Conservation (phyloP, 495 filamentous ascomycete genomes). For the Penicillium herquei region DNA sequence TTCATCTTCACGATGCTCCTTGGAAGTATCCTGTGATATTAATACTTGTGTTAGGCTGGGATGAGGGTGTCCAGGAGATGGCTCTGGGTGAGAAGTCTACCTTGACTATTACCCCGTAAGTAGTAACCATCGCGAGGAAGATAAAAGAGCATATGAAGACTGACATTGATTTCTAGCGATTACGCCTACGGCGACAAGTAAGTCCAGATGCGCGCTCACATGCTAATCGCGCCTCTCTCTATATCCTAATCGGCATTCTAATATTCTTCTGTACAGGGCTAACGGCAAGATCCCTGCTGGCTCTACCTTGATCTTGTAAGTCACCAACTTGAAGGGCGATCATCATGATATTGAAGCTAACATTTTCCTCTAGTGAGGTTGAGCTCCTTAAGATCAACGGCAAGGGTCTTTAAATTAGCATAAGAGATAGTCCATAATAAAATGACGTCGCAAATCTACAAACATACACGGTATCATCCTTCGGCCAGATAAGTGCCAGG, state of each 20-base stretch:
- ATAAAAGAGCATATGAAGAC: not conserved
- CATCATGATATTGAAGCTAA: conserved; percentile 6
- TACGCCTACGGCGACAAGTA: conserved; percentile 74
- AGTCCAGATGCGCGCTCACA: conserved; percentile 17
- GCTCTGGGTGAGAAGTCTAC: conserved; percentile 75
- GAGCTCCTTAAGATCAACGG: conserved; percentile 42
- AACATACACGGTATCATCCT: too few species aligned
- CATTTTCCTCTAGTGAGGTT: conserved; percentile 36
- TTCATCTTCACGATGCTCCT: not conserved
- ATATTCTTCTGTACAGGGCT: conserved; percentile 53
- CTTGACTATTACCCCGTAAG: conserved; percentile 75
- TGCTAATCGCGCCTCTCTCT: too few species aligned
- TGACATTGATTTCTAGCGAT: conserved; percentile 49
- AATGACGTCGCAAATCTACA: too few species aligned
- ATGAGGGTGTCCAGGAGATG: conserved; percentile 79
- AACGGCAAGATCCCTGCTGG: conserved; percentile 44
- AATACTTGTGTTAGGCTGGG: conserved; percentile 63
- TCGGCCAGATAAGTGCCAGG: too few species aligned
- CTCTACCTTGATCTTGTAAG: conserved; percentile 51
- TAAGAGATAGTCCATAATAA: not conserved
- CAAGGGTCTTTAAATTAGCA: not conserved
- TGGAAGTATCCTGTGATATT: not conserved
- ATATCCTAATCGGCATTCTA: not conserved
- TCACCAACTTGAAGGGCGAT: conserved; percentile 15
- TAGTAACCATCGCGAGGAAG: not conserved